These are phyloP conservation scores for Wilcoxina mikolae DNA, from an alignment of 495 filamentous ascomycete species.

Conservation along the genomic window DNA sequence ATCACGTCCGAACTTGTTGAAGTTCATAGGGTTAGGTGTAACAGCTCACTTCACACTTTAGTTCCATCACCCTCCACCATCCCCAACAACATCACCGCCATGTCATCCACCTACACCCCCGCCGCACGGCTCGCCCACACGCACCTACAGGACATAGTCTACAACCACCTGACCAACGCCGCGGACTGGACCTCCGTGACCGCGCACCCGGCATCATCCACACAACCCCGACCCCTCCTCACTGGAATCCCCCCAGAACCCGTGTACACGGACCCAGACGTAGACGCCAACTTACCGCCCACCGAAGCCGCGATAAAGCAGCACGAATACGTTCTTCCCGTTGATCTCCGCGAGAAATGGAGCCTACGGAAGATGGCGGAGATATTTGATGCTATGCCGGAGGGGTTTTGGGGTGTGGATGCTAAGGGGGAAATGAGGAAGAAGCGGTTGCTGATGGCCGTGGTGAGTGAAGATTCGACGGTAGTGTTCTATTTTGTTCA, in stretches of 20 bases:
- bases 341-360: conserved; percentile 69
- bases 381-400: conserved; percentile 61
- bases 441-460: conserved; percentile 70
- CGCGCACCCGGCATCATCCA: conserved; percentile 40
- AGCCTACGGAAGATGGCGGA: conserved; percentile 56
- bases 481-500: conserved; percentile 91
- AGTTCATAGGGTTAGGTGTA: no score
- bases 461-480: conserved; percentile 77
- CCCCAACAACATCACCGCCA: not conserved
- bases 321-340: conserved; percentile 73
- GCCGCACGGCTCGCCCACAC: conserved; percentile 30
- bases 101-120: not conserved
- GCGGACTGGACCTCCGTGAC: conserved; percentile 68
- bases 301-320: conserved; percentile 5
- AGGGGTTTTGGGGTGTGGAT: conserved; percentile 30
- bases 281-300: conserved; percentile 7
- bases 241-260: conserved; percentile 76
- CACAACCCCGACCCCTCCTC: conserved; percentile 46
- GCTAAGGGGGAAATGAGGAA: conserved; percentile 34
- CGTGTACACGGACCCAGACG: conserved; percentile 80
- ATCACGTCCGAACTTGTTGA: no score
- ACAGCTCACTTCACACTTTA: not conserved
- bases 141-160: conserved; percentile 29
- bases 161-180: conserved; percentile 41
- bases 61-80: not conserved